Base-by-base conservation (phyloP, 2,329 filamentous ascomycete species). In the Colletotrichum sp. region DNA sequence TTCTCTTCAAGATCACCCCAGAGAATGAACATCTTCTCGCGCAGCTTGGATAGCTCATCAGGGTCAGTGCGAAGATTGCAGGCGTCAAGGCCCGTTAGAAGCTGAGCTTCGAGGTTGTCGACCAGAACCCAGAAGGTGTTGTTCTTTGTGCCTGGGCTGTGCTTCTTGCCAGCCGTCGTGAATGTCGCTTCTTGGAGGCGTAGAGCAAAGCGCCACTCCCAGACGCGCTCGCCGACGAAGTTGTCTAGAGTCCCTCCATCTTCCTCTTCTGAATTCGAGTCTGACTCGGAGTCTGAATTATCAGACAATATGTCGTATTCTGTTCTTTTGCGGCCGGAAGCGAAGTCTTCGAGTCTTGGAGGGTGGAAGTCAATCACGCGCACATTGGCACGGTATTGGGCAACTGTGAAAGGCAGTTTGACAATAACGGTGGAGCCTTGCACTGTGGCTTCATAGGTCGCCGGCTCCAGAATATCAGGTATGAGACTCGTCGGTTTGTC, bases 1-100 rank as follows among this genome's bases (percentile, higher is more conserved):
- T 87, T 83, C 82, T 98, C 95, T 81, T 96, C 93, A 2, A 98
- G 87, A 77, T 98, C 91, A 2, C 96, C 96, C 96, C 96, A 99
- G 2, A 98, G 87, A 44, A 92, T 86, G 82, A 94, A 96, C 71
- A 98, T 87, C 79, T 90, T 93, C 79, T 98, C 91, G 67, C 91
- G 90, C 6, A 98, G 85, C 8, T 83, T 77, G 5, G 80, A 82
- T 1, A 97, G 85, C 2, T 85, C 80, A 0, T 83, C 68, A 4
- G 84, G 79, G 60, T 94, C 86, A n/a, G 84, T 82, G 24, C 88
- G 89, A 39, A 98, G 88, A 82, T 91, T 84, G 64, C 83, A 83
- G 2, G 90, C 90, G 69, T 91, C 87, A 8, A 91, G 81, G 55
- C 82, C 81, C 1, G 86, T 82, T 4, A 92, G 85, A 64, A 86